Evolutionary conservation across 805 yeast genomes (phyloP).

Genomic region (Candida coleopterorum): DNA sequence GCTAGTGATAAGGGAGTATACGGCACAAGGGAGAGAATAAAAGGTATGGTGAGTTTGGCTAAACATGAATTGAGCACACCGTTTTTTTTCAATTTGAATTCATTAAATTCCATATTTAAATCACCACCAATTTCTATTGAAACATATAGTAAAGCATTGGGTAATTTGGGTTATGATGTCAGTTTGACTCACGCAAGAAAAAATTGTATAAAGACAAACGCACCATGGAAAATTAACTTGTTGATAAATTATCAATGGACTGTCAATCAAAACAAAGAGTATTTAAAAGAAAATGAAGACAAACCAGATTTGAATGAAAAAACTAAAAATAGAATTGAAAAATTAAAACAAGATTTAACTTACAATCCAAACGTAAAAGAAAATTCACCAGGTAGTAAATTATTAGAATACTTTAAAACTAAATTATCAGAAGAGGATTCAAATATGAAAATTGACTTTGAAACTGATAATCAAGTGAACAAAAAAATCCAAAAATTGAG

Average conservation of each 20-base stretch:
- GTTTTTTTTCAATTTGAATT: conserved; percentile 80
- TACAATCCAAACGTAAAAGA: conserved; percentile 38
- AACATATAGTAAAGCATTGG: conserved; percentile 69
- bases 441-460: conserved; percentile 41
- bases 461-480: conserved; percentile 52
- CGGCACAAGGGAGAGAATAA: conserved; percentile 74
- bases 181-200: conserved; percentile 88
- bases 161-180: conserved; percentile 70
- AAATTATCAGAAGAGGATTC: conserved; percentile 11
- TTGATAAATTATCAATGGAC: conserved; percentile 63
- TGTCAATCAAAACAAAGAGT: conserved; percentile 24
- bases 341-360: conserved; percentile 26
- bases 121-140: conserved; percentile 80
- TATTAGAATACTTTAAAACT: conserved; percentile 33
- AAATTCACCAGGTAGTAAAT: conserved; percentile 47
- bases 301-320: conserved; percentile 10
- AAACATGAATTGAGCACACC: conserved; percentile 59
- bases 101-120: conserved; percentile 68
- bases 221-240: conserved; percentile 80
- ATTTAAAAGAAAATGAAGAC: conserved; percentile 17
- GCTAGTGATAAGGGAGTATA: conserved; percentile 51
- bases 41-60: conserved; percentile 91
- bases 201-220: conserved; percentile 83
- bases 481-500: conserved; percentile 56
- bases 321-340: conserved; percentile 13